Conservation (phyloP, 2,329 filamentous ascomycete species). For the Sphaerostilbella broomeana region DNA sequence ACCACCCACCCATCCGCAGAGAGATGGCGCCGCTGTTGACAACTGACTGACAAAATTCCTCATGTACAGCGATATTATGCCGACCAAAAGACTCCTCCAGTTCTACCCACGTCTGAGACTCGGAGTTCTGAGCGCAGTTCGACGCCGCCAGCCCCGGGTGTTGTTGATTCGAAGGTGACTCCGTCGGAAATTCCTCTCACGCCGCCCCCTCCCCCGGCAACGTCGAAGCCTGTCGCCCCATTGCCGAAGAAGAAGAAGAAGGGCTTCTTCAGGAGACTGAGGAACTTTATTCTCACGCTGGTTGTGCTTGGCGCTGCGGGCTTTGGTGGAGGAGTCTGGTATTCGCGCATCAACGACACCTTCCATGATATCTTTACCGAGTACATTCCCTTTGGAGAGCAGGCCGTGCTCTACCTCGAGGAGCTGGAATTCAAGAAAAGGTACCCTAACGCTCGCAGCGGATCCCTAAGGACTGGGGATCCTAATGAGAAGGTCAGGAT, state of each 20-base stretch:
- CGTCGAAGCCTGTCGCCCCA: slow-evolving; percentile 17
- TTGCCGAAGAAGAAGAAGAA: slow-evolving; percentile 45
- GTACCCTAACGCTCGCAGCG: slow-evolving; percentile 51
- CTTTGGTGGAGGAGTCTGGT: slow-evolving; percentile 85
- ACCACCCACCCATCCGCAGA: background rate
- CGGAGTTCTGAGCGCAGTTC: slow-evolving; percentile 41
- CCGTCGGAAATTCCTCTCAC: slow-evolving; percentile 10
- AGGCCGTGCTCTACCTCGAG: slow-evolving; percentile 90
- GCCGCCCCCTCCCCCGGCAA: slow-evolving; percentile 9
- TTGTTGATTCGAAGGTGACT: slow-evolving; percentile 15
- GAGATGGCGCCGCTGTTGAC: no score
- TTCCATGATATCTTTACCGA: slow-evolving; percentile 99
- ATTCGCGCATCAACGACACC: slow-evolving; percentile 88
- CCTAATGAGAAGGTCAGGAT: slow-evolving; percentile 71
- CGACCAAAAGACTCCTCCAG: slow-evolving; percentile 44
- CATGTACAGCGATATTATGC: slow-evolving; percentile 51
- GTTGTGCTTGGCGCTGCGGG: slow-evolving; percentile 68
- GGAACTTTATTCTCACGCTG: slow-evolving; percentile 70
- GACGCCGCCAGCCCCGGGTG: slow-evolving; percentile 24
- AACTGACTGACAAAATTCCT: no score
- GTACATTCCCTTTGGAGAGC: slow-evolving; percentile 90
- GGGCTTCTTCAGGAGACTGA: slow-evolving; percentile 64
- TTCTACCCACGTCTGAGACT: slow-evolving; percentile 49
- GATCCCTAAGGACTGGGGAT: slow-evolving; percentile 43
- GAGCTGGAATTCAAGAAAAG: slow-evolving; percentile 87